phyloP scores from a whole-genome alignment of 1,284 basidiomycete genomes.

The Tylopilus orsonianus region DNA sequence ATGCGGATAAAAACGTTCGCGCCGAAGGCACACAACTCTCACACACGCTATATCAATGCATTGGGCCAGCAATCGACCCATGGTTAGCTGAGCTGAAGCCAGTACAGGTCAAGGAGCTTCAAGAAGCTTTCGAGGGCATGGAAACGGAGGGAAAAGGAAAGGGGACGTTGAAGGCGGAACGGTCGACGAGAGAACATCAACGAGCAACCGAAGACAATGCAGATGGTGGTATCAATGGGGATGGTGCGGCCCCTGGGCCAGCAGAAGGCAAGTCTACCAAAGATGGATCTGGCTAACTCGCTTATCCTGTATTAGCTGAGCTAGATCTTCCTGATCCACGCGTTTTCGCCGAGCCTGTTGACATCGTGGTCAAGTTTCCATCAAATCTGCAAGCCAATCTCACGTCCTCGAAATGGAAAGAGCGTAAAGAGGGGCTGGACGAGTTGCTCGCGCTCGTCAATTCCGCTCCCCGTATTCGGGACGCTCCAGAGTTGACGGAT shows the following conservation, averaged over 20 bases:
- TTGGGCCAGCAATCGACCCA: slow-evolving; percentile 86
- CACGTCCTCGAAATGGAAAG: slow-evolving; percentile 96
- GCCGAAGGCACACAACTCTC: slow-evolving; percentile 85
- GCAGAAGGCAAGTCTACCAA: slow-evolving; percentile 25
- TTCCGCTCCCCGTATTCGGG: slow-evolving; percentile 75
- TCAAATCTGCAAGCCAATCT: slow-evolving; percentile 72
- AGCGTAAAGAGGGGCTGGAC: slow-evolving; percentile 91
- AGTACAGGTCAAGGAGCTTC: slow-evolving; percentile 96
- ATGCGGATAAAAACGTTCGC: slow-evolving; percentile 95
- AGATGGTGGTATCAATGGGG: slow-evolving; percentile 42
- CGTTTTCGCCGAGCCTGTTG: slow-evolving; percentile 80
- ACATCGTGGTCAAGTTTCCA: slow-evolving; percentile 77
- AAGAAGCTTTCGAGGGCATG: slow-evolving; percentile 85
- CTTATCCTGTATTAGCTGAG: slow-evolving; percentile 34
- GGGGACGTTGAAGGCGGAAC: slow-evolving; percentile 75
- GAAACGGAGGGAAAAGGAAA: slow-evolving; percentile 84
- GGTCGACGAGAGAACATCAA: slow-evolving; percentile 78
- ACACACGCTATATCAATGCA: slow-evolving; percentile 82
- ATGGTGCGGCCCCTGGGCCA: slow-evolving; percentile 36
- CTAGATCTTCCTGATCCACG: slow-evolving; percentile 71
- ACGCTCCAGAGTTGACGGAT: slow-evolving; percentile 72
- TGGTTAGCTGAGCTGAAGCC: slow-evolving; percentile 94
- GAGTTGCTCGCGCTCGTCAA: slow-evolving; percentile 76
- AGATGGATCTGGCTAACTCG: slow-evolving; percentile 11
- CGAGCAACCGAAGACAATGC: slow-evolving; percentile 66